Evolutionary conservation across 495 filamentous ascomycete genomes (phyloP), one percentile per base, ranked within the genome.

Genomic region (Neurospora cerealis): DNA sequence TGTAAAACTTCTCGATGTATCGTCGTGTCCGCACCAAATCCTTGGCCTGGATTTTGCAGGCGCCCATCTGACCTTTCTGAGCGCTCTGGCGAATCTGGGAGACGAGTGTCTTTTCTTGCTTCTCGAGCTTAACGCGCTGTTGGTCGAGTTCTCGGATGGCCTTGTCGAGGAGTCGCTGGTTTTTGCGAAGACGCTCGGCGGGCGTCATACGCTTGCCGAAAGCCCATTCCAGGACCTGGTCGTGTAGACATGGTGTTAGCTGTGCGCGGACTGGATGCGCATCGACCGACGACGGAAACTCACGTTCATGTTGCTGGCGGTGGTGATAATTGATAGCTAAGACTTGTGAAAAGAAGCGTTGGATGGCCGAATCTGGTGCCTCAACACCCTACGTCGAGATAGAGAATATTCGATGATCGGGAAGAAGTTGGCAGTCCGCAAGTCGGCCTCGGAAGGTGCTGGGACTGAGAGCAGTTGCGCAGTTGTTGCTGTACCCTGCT

Each of bases 181-280:
- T 97, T 81, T 98, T 98, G 83, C 96, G 92, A 80, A 98, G 88
- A 78, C 96, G 92, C 87, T 98, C 95, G 17, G 93, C 93, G 9
- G 96, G 95, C 81, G 95, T 98, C 89, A 98, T 96, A 82, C 95
- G 94, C 88, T 96, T 97, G 75, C 95, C 95, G 82, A 98, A 98
- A 39, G 96, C 96, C 95, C 95, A 98, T 89, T 98, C 95, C 71
- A 98, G 86, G 84, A 98, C 91, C 94, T 97, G 70, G 73, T 66
- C 5, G 54, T 66, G 15, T 28, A 34, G 15, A 66, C 7, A 66
- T 66, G 24, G 7, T 66, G 32, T 66, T 34, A 66, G 54, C 54
- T 66, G 21, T 66, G 54, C 28, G 54, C 54, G 32, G 54, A 1
- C 28, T 66, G 32, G 32, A 34, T 8, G 28, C 54, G 54, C 54